A percentile compares a stretch with the other conserved stretches of the same genome.
Conservation (phyloP, 2,329 filamentous ascomycete species). For the Helotiales sp. region DNA sequence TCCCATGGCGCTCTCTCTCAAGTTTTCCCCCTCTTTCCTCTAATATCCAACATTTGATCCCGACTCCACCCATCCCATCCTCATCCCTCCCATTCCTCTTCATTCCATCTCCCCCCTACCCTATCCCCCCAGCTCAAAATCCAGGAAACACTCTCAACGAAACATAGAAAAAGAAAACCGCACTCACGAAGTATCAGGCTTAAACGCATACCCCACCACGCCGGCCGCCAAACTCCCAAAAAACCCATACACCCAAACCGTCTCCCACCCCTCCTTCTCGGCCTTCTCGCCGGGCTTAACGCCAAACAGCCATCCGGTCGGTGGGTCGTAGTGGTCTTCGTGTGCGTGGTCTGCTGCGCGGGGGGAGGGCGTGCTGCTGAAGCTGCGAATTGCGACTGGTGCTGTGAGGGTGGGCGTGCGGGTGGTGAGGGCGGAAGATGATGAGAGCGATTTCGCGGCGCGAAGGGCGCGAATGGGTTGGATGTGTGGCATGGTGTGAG, state of each 20-base stretch:
- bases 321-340: constrained; percentile 77
- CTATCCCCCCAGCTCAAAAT: not conserved
- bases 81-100: no score
- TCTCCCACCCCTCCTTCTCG: constrained; percentile 96
- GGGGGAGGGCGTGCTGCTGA: not conserved
- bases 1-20: no score
- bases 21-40: no score
- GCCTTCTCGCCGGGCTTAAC: constrained; percentile 95
- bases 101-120: constrained; percentile 5
- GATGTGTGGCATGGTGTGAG: constrained; percentile 15
- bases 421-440: not conserved
- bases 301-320: constrained; percentile 90
- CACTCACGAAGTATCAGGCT: constrained; percentile 97
- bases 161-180: constrained; percentile 22
- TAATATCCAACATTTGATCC: no score
- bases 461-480: constrained; percentile 11
- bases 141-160: not conserved
- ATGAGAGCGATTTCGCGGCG: constrained; percentile 10
- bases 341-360: constrained; percentile 38
- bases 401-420: not conserved
- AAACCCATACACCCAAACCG: constrained; percentile 82
- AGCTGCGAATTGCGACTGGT: not conserved
- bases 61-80: no score
- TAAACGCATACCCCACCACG: constrained; percentile 86
- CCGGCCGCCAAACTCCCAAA: constrained; percentile 76